A percentile compares a stretch with the other conserved stretches of the same genome.
phyloP scores from a whole-genome alignment of 2,329 filamentous ascomycete species.

The Hirsutella rhossiliensis region DNA sequence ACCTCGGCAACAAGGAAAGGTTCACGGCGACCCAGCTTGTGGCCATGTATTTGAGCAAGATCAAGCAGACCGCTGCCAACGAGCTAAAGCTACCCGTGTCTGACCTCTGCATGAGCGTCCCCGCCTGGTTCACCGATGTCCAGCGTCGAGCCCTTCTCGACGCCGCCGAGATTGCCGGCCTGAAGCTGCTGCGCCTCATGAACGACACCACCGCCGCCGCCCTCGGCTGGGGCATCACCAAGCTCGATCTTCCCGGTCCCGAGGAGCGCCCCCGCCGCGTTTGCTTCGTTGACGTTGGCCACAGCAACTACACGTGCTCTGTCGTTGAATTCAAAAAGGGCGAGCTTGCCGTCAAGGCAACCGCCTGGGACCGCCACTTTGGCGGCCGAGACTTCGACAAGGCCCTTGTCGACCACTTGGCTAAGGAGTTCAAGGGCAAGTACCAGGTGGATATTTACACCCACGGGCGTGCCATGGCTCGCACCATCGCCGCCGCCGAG shows the following conservation, averaged over 20 bases:
- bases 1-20: constrained; percentile 87
- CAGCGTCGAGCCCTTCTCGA: constrained; percentile 86
- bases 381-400: constrained; percentile 97
- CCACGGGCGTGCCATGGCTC: constrained; percentile 80
- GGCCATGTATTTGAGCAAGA: constrained; percentile 92
- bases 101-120: constrained; percentile 88
- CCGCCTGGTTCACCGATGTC: constrained; percentile 91
- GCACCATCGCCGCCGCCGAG: constrained; percentile 80
- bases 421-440: constrained; percentile 91
- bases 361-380: constrained; percentile 88
- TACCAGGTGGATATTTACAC: constrained; percentile 92
- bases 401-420: constrained; percentile 87
- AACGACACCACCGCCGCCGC: constrained; percentile 97
- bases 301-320: constrained; percentile 91
- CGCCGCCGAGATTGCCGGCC: constrained; percentile 82
- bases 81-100: constrained; percentile 87
- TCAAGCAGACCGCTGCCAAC: constrained; percentile 73
- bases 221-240: constrained; percentile 95
- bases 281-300: constrained; percentile 85
- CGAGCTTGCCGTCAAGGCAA: constrained; percentile 86
- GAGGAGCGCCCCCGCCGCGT: constrained; percentile 91
- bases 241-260: constrained; percentile 75
- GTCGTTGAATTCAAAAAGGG: constrained; percentile 97
- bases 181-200: constrained; percentile 88
- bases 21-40: constrained; percentile 91